phyloP scores from a whole-genome alignment of 164 flowering plant species.

The Hamamelis virginiana region DNA sequence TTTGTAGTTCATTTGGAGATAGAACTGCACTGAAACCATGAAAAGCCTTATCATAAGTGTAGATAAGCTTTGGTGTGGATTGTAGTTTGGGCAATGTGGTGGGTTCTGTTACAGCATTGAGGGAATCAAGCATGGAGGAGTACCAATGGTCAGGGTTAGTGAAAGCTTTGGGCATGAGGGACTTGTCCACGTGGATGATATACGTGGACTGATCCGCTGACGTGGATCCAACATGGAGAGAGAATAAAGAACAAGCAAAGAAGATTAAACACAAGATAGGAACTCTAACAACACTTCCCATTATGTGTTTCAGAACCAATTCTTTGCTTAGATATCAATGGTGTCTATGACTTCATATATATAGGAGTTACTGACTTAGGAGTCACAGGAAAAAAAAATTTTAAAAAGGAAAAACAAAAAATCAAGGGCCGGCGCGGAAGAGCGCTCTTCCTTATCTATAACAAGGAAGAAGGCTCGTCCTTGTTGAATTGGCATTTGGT shows the following conservation, averaged over 20 bases:
- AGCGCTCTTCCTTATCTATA: too few species aligned
- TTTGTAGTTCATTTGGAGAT: constrained; percentile 26
- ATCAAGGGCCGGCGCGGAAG: too few species aligned
- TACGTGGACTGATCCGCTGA: constrained; percentile 28
- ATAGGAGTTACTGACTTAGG: not conserved
- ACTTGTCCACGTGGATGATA: constrained; percentile 62
- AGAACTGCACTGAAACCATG: constrained; percentile 54
- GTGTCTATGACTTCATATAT: not conserved
- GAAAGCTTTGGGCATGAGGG: constrained; percentile 46
- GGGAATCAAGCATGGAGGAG: constrained; percentile 30
- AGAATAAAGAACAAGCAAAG: constrained; percentile 17
- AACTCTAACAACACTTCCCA: not conserved
- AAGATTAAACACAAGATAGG: not conserved
- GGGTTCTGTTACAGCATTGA: constrained; percentile 11
- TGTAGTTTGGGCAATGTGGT: not conserved
- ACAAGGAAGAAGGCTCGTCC: too few species aligned
- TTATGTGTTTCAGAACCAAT: not conserved
- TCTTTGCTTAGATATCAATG: not conserved
- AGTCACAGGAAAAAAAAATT: not conserved
- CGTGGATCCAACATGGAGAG: not conserved
- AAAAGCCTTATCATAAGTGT: constrained; percentile 38
- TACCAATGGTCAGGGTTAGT: constrained; percentile 43
- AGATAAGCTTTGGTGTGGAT: constrained; percentile 21
- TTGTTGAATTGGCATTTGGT: too few species aligned
- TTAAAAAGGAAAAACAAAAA: too few species aligned